These are phyloP conservation scores for Spathaspora sp. DNA, from an alignment of 1,139 yeast genomes.

Conservation along the genomic window DNA sequence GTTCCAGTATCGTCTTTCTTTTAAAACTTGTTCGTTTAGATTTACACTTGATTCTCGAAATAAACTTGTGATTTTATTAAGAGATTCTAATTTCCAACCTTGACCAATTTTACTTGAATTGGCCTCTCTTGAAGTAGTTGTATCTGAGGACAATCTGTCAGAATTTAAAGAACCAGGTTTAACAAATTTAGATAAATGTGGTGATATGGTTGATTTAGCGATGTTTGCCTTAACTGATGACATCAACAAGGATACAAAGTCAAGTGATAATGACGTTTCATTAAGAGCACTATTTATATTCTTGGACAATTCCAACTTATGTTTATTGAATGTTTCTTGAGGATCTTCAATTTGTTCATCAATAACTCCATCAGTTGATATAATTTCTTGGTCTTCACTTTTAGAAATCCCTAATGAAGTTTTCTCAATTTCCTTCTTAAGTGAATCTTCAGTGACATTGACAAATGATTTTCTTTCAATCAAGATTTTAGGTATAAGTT, in stretches of 20 bases:
- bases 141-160: slow-evolving; percentile 44
- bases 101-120: slow-evolving; percentile 54
- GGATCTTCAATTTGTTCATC: slow-evolving; percentile 14
- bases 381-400: slow-evolving; percentile 6
- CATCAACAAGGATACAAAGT: slow-evolving; percentile 78
- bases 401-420: slow-evolving; percentile 2
- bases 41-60: slow-evolving; percentile 53
- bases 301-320: slow-evolving; percentile 55
- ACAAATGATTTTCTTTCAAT: slow-evolving; percentile 40
- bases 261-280: slow-evolving; percentile 85
- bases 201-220: slow-evolving; percentile 86
- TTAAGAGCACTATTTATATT: slow-evolving; percentile 71
- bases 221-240: slow-evolving; percentile 84
- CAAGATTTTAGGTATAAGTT: slow-evolving; percentile 43
- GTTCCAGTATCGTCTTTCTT: slow-evolving; percentile 77
- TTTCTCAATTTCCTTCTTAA: slow-evolving; percentile 27
- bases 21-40: slow-evolving; percentile 52
- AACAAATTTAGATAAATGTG: slow-evolving; percentile 73
- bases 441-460: slow-evolving; percentile 56
- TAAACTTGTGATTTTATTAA: slow-evolving; percentile 53
- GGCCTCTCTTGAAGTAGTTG: slow-evolving; percentile 8
- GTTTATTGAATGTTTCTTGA: slow-evolving; percentile 52
- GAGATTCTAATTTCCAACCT: slow-evolving; percentile 84
- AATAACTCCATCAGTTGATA: background rate
- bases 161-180: slow-evolving; percentile 81